These are phyloP conservation scores for Emergomyces orientalis DNA, from an alignment of 2,329 filamentous ascomycete genomes.

Conservation along the genomic window DNA sequence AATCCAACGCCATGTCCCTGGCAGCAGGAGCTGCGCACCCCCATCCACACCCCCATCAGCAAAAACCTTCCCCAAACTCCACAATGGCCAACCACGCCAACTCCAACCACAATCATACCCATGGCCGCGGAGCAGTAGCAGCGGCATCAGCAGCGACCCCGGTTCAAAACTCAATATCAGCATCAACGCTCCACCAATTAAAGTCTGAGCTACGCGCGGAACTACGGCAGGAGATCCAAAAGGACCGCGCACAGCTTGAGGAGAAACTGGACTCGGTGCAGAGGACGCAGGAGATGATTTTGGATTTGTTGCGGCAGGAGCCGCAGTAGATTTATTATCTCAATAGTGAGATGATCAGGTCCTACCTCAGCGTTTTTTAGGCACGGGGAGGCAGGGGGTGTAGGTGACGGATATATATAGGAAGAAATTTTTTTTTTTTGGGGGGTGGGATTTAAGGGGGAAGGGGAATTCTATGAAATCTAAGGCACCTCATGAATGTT, in stretches of 20 bases:
- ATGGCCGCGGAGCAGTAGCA: not conserved
- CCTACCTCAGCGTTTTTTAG: too few relatives aligned
- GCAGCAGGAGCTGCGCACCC: conserved; percentile 11
- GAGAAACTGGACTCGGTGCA: conserved; percentile 32
- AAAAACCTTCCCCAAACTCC: not conserved
- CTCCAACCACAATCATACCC: not conserved
- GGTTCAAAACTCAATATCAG: conserved; percentile 5
- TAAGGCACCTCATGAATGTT: too few relatives aligned
- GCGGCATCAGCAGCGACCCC: not conserved
- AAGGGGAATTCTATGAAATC: too few relatives aligned
- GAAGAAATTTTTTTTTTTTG: too few relatives aligned
- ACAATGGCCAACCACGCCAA: not conserved
- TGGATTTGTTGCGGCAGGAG: conserved; percentile 33
- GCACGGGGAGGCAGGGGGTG: not conserved
- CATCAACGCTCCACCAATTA: conserved; percentile 21
- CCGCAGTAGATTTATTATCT: conserved; percentile 10
- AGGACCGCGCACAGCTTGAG: conserved; percentile 26
- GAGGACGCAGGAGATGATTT: conserved; percentile 33
- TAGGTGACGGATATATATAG: too few relatives aligned
- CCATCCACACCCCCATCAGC: not conserved
- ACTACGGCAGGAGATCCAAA: conserved; percentile 26
- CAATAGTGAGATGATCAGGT: too few relatives aligned
- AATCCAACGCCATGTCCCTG: conserved; percentile 19
- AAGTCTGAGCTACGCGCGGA: conserved; percentile 28
- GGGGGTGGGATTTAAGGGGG: too few relatives aligned